phyloP scores from a whole-genome alignment of 1,284 basidiomycete species.

The Wallemia ichthyophaga region DNA sequence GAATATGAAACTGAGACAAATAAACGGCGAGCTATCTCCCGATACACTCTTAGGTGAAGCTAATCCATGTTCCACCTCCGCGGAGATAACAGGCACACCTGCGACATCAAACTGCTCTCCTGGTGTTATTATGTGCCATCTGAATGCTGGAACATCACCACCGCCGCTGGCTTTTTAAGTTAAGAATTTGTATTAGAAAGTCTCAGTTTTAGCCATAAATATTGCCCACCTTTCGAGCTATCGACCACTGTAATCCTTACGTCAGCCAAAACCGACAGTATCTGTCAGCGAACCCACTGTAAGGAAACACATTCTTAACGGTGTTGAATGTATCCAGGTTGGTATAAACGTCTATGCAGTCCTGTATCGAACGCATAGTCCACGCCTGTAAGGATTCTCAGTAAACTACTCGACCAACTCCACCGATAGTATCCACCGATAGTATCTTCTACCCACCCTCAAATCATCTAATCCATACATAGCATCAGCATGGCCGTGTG shows the following conservation, averaged over 20 bases:
- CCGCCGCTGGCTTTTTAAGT: slow-evolving; percentile 19
- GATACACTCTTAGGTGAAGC: neutral
- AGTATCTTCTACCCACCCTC: slow-evolving; percentile 5
- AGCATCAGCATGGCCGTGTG: slow-evolving; percentile 16
- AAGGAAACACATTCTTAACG: neutral
- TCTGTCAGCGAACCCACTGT: slow-evolving; percentile 2
- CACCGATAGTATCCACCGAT: no score
- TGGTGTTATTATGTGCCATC: slow-evolving; percentile 11
- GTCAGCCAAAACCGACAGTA: slow-evolving; percentile 15
- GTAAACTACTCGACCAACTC: neutral
- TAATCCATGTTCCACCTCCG: slow-evolving; percentile 9
- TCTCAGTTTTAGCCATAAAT: slow-evolving; percentile 12
- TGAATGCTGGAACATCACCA: slow-evolving; percentile 14
- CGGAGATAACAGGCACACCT: slow-evolving; percentile 11
- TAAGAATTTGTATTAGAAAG: no score
- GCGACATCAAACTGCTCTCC: slow-evolving; percentile 10
- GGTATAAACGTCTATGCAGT: slow-evolving; percentile 3
- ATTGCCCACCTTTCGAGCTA: slow-evolving; percentile 13
- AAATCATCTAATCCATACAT: slow-evolving; percentile 9
- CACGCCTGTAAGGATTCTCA: slow-evolving; percentile 1
- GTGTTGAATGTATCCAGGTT: neutral
- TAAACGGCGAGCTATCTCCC: slow-evolving; percentile 9
- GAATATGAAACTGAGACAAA: slow-evolving; percentile 16
- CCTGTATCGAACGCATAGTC: slow-evolving; percentile 9
- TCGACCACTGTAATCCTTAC: slow-evolving; percentile 10